phyloP scores from a whole-genome alignment of 2,329 filamentous ascomycete genomes.

The Metarhizium sp. region DNA sequence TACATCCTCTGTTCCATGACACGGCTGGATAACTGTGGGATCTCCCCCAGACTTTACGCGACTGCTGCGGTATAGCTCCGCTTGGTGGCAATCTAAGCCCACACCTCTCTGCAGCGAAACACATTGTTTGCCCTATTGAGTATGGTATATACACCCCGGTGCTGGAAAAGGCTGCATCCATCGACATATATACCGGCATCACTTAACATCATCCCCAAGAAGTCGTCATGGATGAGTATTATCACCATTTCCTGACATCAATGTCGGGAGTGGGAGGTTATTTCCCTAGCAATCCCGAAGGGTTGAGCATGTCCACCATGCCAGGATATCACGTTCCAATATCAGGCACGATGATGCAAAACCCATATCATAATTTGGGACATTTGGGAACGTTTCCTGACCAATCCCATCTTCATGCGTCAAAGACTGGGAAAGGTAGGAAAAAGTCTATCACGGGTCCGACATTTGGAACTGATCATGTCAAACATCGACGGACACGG shows the following conservation, averaged over 20 bases:
- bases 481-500: constrained; percentile 87
- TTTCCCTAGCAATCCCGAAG: constrained; percentile 28
- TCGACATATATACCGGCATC: constrained; percentile 6
- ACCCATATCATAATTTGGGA: constrained; percentile 36
- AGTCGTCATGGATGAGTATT: constrained; percentile 43
- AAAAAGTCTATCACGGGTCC: constrained; percentile 35
- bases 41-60: constrained; percentile 6
- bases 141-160: constrained; percentile 4
- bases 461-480: constrained; percentile 49
- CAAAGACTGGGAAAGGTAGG: constrained; percentile 39
- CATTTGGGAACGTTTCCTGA: constrained; percentile 43
- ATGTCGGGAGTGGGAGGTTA: constrained; percentile 36
- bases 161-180: constrained; percentile 3
- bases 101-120: constrained; percentile 5
- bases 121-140: constrained; percentile 5
- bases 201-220: neutral
- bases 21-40: constrained; percentile 4
- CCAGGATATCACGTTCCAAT: constrained; percentile 21
- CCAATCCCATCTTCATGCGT: constrained; percentile 35
- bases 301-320: constrained; percentile 27
- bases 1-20: neutral
- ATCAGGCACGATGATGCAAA: constrained; percentile 24
- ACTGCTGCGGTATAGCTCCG: constrained; percentile 4
- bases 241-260: constrained; percentile 45
- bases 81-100: constrained; percentile 5